Evolutionary conservation across 148 eudicot species (phyloP).

Genomic region (Bassia scoparia): DNA sequence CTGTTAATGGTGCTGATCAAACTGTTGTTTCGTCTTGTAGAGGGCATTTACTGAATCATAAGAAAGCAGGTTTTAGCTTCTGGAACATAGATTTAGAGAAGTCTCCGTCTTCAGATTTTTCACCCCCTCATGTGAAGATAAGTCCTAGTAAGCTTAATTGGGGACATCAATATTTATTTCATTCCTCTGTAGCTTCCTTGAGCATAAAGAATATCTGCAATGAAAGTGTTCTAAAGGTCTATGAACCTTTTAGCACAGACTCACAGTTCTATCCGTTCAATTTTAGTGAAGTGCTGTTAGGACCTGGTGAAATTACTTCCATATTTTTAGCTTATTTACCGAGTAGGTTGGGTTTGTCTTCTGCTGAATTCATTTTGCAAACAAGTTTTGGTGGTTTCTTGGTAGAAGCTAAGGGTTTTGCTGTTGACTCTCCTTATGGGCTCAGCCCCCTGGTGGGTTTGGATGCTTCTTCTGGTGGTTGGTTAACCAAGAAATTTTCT

Average conservation of each 20-base stretch:
- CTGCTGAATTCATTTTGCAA: conserved; percentile 66
- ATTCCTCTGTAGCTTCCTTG: conserved; percentile 55
- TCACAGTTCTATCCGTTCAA: conserved; percentile 79
- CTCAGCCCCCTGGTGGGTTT: conserved; percentile 41
- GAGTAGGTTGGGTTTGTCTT: conserved; percentile 55
- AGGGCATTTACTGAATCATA: conserved; percentile 31
- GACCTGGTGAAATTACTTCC: conserved; percentile 68
- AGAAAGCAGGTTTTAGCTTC: conserved; percentile 25
- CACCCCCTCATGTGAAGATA: conserved; percentile 46
- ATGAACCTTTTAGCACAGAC: conserved; percentile 68
- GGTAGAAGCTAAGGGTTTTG: conserved; percentile 59
- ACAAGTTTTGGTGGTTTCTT: conserved; percentile 85
- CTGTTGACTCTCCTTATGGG: conserved; percentile 63
- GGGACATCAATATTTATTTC: conserved; percentile 62
- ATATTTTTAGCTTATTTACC: conserved; percentile 74
- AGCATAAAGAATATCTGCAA: conserved; percentile 52
- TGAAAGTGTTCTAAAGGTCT: conserved; percentile 38
- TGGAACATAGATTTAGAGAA: conserved; percentile 38
- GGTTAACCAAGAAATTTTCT: conserved; percentile 59
- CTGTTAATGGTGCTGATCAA: conserved; percentile 22
- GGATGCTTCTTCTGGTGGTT: conserved; percentile 48
- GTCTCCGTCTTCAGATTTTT: conserved; percentile 35
- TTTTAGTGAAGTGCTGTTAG: conserved; percentile 52
- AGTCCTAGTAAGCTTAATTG: conserved; percentile 61
- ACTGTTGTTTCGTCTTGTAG: conserved; percentile 40